These are phyloP conservation scores for Erucastrum elatum DNA, from an alignment of 345 rosid species.

Conservation along the genomic window DNA sequence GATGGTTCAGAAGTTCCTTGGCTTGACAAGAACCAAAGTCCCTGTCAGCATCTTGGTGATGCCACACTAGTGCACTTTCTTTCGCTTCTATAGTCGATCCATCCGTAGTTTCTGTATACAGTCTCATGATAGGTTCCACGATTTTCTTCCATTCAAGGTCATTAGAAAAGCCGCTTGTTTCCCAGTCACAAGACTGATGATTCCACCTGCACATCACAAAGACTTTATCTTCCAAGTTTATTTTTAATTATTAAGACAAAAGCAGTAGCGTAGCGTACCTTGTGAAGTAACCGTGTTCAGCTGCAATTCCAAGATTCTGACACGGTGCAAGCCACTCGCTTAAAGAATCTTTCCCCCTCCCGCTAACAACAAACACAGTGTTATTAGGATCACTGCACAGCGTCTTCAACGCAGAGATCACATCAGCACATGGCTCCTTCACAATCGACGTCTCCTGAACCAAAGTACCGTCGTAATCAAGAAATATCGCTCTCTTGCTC, in stretches of 20 bases:
- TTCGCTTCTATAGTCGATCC: constrained; percentile 65
- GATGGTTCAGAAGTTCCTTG: constrained; percentile 65
- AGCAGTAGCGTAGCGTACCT: constrained; percentile 35
- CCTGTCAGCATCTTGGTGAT: constrained; percentile 65
- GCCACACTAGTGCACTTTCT: constrained; percentile 76
- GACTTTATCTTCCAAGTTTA: neutral
- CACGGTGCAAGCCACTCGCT: constrained; percentile 49
- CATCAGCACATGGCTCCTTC: constrained; percentile 41
- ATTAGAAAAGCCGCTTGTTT: constrained; percentile 39
- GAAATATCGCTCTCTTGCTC: constrained; percentile 45
- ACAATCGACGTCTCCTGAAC: constrained; percentile 39
- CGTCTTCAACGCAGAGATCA: constrained; percentile 38
- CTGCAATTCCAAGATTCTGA: constrained; percentile 53
- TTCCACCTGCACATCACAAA: constrained; percentile 50
- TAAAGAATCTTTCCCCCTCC: constrained; percentile 45
- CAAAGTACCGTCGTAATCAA: constrained; percentile 54
- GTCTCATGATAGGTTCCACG: constrained; percentile 56
- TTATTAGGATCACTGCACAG: constrained; percentile 47
- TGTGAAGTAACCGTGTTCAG: constrained; percentile 53
- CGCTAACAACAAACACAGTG: constrained; percentile 50
- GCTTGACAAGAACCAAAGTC: constrained; percentile 67
- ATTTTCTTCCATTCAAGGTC: constrained; percentile 62
- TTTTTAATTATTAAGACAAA: neutral
- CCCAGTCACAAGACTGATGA: constrained; percentile 49
- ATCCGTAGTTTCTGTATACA: constrained; percentile 65